Percentiles rank a stretch among this genome's conserved stretches.
phyloP scores from a whole-genome alignment of 257 asterid genomes.

The Cordia subcordata region DNA sequence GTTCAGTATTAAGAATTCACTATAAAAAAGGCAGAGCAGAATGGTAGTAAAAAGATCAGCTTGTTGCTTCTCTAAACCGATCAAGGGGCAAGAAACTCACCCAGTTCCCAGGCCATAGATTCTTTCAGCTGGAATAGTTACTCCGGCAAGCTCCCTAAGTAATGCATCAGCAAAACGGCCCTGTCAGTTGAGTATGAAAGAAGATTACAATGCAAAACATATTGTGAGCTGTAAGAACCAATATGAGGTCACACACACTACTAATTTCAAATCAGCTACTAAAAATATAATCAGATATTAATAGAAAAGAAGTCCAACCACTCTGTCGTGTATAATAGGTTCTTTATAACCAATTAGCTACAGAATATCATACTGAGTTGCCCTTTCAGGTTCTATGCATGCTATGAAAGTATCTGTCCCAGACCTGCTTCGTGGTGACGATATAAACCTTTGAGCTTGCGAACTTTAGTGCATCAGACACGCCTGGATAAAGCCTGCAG shows the following conservation, averaged over 20 bases:
- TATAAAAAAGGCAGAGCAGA: not conserved
- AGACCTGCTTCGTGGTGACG: conserved; percentile 90
- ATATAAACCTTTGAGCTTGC: conserved; percentile 87
- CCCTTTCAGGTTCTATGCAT: not conserved
- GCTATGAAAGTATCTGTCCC: not conserved
- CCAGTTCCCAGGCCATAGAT: conserved; percentile 90
- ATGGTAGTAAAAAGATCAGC: not conserved
- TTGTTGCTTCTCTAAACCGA: not conserved
- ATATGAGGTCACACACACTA: not conserved
- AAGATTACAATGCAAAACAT: not conserved
- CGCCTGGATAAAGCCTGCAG: conserved; percentile 91
- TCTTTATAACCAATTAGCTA: not conserved
- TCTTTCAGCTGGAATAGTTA: conserved; percentile 67
- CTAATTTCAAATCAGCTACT: not conserved
- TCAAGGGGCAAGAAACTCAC: conserved; percentile 32
- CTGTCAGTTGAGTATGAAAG: conserved; percentile 20
- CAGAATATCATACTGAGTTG: not conserved
- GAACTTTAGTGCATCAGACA: conserved; percentile 87
- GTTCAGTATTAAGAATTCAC: conserved; percentile 1
- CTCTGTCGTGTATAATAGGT: not conserved
- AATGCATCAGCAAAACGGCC: conserved; percentile 85
- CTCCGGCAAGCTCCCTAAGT: conserved; percentile 81
- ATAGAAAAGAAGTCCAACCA: not conserved
- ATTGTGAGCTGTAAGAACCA: not conserved
- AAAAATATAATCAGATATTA: too few relatives aligned